Percentiles rank a stretch among this genome's conserved stretches.
These are phyloP conservation scores for Ceratobasidium sp. DNA, from an alignment of 1,284 basidiomycete species.

Conservation along the genomic window DNA sequence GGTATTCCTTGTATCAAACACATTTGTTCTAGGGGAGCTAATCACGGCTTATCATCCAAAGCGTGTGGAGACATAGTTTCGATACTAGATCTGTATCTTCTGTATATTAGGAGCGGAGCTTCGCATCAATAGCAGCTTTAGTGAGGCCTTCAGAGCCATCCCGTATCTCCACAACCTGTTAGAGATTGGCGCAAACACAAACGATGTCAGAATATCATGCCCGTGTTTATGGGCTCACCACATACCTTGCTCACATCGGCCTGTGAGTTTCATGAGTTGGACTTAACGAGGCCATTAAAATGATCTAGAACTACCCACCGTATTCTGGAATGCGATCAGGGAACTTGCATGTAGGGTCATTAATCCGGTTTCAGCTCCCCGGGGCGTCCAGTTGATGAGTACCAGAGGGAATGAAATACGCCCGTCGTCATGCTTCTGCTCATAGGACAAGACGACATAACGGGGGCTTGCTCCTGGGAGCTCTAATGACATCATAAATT, in stretches of 20 bases:
- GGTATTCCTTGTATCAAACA: conserved; percentile 73
- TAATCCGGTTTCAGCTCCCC: conserved; percentile 71
- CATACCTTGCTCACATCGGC: conserved; percentile 51
- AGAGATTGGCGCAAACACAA: background rate
- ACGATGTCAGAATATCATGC: background rate
- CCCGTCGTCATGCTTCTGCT: conserved; percentile 81
- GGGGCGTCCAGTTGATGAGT: conserved; percentile 85
- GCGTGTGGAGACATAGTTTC: background rate
- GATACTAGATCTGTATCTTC: background rate
- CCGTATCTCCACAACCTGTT: conserved; percentile 71
- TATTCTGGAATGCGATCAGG: conserved; percentile 76
- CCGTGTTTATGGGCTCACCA: conserved; percentile 1
- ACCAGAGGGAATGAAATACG: conserved; percentile 83
- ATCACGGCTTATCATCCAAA: conserved; percentile 52
- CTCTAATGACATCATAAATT: conserved; percentile 58
- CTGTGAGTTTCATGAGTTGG: conserved; percentile 2
- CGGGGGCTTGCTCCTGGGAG: conserved; percentile 88
- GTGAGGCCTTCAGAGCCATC: conserved; percentile 83
- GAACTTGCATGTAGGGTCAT: conserved; percentile 85
- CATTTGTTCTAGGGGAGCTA: conserved; percentile 72
- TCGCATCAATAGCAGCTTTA: conserved; percentile 68
- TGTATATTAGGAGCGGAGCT: conserved; percentile 54
- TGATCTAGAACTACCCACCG: conserved; percentile 55
- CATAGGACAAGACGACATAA: conserved; percentile 84
- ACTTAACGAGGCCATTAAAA: background rate